These are phyloP conservation scores for Lachnellula suecica DNA, from an alignment of 2,329 filamentous ascomycete species.

Conservation along the genomic window DNA sequence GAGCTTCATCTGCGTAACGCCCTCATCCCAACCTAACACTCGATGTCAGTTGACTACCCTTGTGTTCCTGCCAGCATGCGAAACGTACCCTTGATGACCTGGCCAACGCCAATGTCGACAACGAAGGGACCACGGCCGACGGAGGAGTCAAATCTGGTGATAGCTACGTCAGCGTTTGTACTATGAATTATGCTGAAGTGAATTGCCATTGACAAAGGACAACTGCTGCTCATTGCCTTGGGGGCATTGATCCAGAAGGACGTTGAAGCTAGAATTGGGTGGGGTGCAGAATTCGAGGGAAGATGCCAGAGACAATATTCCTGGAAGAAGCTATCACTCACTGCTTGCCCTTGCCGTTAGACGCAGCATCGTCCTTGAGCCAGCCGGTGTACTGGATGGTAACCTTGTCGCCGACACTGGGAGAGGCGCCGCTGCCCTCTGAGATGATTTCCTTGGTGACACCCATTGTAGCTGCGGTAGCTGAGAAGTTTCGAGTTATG, in stretches of 20 bases:
- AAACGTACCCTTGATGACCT: constrained; percentile 78
- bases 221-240: too few species aligned
- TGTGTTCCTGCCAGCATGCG: constrained; percentile 2
- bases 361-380: constrained; percentile 65
- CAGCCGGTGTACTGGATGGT: constrained; percentile 91
- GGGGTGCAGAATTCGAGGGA: too few species aligned
- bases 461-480: constrained; percentile 54
- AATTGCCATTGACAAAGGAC: too few species aligned
- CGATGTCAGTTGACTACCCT: constrained; percentile 13
- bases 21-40: constrained; percentile 75
- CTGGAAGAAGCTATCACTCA: too few species aligned
- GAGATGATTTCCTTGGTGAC: constrained; percentile 67
- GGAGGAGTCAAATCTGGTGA: constrained; percentile 82
- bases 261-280: too few species aligned
- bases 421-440: constrained; percentile 62
- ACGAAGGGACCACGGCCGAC: constrained; percentile 73
- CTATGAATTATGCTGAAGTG: background rate
- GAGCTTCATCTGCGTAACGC: constrained; percentile 80
- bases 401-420: constrained; percentile 69
- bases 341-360: constrained; percentile 68
- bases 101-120: constrained; percentile 75
- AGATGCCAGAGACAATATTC: too few species aligned
- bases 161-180: constrained; percentile 1
- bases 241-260: too few species aligned
- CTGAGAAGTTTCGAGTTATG: constrained; percentile 23